Base-by-base conservation (phyloP, 2,329 filamentous ascomycete genomes). In the Phoma herbarum region DNA sequence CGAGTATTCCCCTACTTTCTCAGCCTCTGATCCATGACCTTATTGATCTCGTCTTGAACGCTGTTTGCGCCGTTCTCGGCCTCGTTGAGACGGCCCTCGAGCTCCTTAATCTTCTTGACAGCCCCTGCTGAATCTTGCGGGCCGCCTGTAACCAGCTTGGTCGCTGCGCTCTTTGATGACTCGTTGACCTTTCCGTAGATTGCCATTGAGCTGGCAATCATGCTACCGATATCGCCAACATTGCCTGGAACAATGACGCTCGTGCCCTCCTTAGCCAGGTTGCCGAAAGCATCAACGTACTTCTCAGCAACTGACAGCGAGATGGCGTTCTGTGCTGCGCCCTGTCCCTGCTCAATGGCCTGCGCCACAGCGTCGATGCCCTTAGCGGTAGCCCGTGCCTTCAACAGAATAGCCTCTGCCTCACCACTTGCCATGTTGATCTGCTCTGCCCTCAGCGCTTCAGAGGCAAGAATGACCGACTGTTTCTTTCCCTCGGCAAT, bases 401-500 rank as follows among this genome's bases (percentile, higher is more conserved):
- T 93, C 62, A 98, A 81, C 51, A 91, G 78, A 62, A 98, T 99
- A 12, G 95, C 95, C 79, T 98, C 91, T 10, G 95, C 91, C 81
- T 99, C 95, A 86, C 95, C 95, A 72, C 85, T 86, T 10, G 95
- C 95, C 75, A 88, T 86, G 80, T 99, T 99, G 83, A 99, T 95
- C 77, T 96, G 87, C 82, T 99, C 94, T 16, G 91, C 87, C 67
- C 89, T 88, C 79, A 97, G 74, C 16, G 95, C 95, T 80, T 99
- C 95, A 9, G 93, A 97, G 0, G 95, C 95, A 23, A 99, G 84
- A 69, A 99, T 99, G 22, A 97, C 94, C 68, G 89, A 93, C 84
- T 98, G 95, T 83, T 99, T 99, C 79, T 90, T 88, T 77, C 95
- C 95, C 83, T 99, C 95, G 55, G 95, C 95, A 67, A 99, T 97